These are phyloP conservation scores for Linnemannia elongata DNA, from an alignment of 192 early-diverging fungal genomes.

Conservation along the genomic window DNA sequence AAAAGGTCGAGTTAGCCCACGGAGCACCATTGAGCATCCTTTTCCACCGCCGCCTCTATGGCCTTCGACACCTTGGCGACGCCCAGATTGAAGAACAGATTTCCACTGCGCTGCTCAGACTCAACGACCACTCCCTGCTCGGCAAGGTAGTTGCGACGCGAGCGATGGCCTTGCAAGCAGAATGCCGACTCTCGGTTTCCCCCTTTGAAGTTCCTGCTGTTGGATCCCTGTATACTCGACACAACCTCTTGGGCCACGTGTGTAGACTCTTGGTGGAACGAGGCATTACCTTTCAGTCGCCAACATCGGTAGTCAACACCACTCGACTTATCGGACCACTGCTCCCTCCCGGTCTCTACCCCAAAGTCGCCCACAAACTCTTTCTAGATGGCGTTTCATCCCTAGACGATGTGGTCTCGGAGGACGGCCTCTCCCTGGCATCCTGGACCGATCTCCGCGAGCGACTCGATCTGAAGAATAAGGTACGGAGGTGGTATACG, in stretches of 20 bases:
- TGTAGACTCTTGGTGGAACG: conserved; percentile 4
- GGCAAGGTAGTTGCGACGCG: conserved; percentile 20
- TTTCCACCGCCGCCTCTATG: conserved; percentile 28
- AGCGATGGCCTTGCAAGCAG: conserved; percentile 6
- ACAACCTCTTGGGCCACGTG: conserved; percentile 22
- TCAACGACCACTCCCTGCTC: conserved; percentile 16
- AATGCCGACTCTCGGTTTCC: neutral
- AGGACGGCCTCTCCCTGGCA: no score
- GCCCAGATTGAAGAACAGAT: conserved; percentile 27
- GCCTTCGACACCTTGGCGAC: conserved; percentile 17
- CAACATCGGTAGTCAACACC: no score
- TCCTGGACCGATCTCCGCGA: no score
- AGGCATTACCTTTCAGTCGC: neutral
- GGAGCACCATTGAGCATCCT: conserved; percentile 24
- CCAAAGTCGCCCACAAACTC: no score
- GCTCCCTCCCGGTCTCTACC: no score
- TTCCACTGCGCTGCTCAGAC: conserved; percentile 15
- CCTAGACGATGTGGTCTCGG: no score
- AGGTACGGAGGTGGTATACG: no score
- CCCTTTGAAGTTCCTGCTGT: neutral
- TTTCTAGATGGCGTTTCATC: no score
- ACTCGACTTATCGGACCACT: no score
- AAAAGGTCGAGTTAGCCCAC: neutral
- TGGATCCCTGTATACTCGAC: neutral
- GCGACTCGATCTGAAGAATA: no score